Evolutionary conservation across 2,329 filamentous ascomycete species (phyloP).

Genomic region (Colletotrichum brevisporum): DNA sequence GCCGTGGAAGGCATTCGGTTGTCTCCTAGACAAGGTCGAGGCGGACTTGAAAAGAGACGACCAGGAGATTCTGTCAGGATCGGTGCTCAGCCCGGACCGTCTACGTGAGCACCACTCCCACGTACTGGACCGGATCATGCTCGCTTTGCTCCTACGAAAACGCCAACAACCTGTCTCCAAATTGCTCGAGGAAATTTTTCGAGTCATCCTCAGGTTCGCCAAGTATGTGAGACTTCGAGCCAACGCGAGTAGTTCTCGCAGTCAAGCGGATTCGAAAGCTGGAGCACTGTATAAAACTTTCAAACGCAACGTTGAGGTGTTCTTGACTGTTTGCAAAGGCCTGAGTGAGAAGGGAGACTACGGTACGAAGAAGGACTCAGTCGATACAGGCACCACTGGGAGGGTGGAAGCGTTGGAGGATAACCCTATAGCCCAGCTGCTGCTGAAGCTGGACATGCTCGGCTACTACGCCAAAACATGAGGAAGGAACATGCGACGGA

Average conservation of each 20-base stretch:
- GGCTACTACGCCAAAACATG: slow-evolving; percentile 68
- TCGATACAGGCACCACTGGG: slow-evolving; percentile 48
- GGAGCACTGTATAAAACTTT: slow-evolving; percentile 74
- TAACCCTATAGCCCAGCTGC: slow-evolving; percentile 77
- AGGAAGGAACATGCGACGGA: neutral
- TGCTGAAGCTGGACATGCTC: slow-evolving; percentile 80
- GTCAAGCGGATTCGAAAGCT: slow-evolving; percentile 46
- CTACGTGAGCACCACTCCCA: slow-evolving; percentile 80
- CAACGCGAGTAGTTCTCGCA: slow-evolving; percentile 51
- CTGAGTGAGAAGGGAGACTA: slow-evolving; percentile 74
- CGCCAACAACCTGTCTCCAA: slow-evolving; percentile 80
- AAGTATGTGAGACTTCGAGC: slow-evolving; percentile 60
- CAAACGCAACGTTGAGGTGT: slow-evolving; percentile 79
- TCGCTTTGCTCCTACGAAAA: slow-evolving; percentile 79
- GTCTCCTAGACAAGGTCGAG: slow-evolving; percentile 75
- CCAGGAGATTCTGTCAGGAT: slow-evolving; percentile 52
- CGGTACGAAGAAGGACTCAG: slow-evolving; percentile 50
- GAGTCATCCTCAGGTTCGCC: slow-evolving; percentile 80
- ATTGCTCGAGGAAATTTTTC: slow-evolving; percentile 83
- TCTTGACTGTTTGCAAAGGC: slow-evolving; percentile 79
- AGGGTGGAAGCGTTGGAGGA: slow-evolving; percentile 56
- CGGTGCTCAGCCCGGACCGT: slow-evolving; percentile 73
- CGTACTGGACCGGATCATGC: slow-evolving; percentile 82
- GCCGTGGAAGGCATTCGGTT: slow-evolving; percentile 80
- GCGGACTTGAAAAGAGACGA: slow-evolving; percentile 63